Evolutionary conservation across 2,329 filamentous ascomycete genomes (phyloP).

Genomic region (Diplodia corticola): DNA sequence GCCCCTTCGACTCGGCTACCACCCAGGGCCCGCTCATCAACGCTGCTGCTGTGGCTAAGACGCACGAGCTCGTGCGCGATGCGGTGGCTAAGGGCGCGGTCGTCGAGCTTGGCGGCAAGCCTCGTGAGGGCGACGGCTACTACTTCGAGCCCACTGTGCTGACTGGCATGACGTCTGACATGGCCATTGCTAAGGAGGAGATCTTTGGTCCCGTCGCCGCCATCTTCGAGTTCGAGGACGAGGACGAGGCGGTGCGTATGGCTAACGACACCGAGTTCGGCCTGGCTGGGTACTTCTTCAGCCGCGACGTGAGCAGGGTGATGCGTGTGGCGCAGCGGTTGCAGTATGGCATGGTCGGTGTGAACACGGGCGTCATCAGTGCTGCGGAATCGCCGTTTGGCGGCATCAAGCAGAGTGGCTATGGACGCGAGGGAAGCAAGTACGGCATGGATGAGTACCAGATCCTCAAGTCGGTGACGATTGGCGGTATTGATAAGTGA

Average conservation of each 20-base stretch:
- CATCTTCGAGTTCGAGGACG: conserved; percentile 39
- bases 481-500: neutral
- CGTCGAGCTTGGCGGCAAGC: conserved; percentile 60
- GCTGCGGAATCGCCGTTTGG: neutral
- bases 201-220: conserved; percentile 42
- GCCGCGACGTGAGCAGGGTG: conserved; percentile 39
- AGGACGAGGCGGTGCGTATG: conserved; percentile 42
- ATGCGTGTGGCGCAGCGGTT: conserved; percentile 31
- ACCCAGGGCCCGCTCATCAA: conserved; percentile 55
- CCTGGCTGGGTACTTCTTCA: conserved; percentile 41
- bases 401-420: neutral
- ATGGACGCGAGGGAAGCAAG: neutral
- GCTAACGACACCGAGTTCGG: conserved; percentile 42
- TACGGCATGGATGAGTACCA: neutral
- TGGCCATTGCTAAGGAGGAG: conserved; percentile 39
- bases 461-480: neutral
- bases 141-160: conserved; percentile 31
- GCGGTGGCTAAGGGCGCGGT: conserved; percentile 63
- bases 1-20: conserved; percentile 49
- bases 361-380: conserved; percentile 28
- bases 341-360: conserved; percentile 37
- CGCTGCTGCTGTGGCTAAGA: conserved; percentile 57
- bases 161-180: conserved; percentile 34
- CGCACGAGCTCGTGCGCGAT: conserved; percentile 61
- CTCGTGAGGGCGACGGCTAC: conserved; percentile 34